Percentiles rank a stretch among this genome's conserved stretches.
phyloP scores from a whole-genome alignment of 306 rosid species.

The Pterocarpus santalinus region DNA sequence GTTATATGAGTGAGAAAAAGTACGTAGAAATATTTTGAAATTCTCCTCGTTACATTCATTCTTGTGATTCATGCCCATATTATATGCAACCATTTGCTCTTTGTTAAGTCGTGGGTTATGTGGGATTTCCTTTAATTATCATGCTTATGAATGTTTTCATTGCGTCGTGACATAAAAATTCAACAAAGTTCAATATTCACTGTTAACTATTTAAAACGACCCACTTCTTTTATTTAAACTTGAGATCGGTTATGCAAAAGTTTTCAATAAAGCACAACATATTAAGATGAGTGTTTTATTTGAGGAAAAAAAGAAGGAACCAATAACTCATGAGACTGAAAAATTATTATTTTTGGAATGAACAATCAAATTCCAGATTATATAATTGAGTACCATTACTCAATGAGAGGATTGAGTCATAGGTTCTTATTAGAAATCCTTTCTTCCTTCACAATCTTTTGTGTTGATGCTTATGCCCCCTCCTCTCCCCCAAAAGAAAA shows the following conservation, averaged over 20 bases:
- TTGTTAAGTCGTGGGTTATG: neutral
- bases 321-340: neutral
- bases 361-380: neutral
- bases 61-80: neutral
- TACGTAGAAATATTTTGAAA: constrained; percentile 12
- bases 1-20: neutral
- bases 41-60: neutral
- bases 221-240: too few species aligned
- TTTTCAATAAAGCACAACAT: too few species aligned
- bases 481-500: neutral
- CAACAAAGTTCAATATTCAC: too few species aligned
- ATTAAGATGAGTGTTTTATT: neutral
- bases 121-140: constrained; percentile 2
- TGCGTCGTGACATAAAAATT: neutral
- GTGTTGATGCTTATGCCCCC: constrained; percentile 20
- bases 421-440: neutral
- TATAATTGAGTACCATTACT: neutral
- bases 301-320: neutral
- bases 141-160: neutral
- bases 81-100: neutral
- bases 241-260: too few species aligned
- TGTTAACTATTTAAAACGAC: too few species aligned
- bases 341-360: neutral
- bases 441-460: constrained; percentile 11
- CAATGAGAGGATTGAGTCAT: constrained; percentile 6